Evolutionary conservation across 371 early-diverging fungal genomes (phyloP), one percentile per base, ranked within the genome.

Genomic region (Chytridium lagenaria): DNA sequence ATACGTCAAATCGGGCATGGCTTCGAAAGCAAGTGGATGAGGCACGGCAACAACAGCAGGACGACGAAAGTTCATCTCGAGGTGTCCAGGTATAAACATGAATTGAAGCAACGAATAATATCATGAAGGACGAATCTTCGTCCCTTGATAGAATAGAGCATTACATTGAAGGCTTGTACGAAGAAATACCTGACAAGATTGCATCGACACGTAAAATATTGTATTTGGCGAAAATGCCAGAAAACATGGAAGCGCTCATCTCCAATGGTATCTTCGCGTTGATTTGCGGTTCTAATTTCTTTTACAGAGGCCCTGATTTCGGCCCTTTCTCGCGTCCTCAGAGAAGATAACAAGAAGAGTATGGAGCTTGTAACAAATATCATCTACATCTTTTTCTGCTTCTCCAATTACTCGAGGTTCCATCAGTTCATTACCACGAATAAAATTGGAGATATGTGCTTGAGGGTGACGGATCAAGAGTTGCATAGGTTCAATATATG

Each of bases 391-490:
- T 87, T 86, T 71, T 85, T 77, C 71, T 80, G 78, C 68, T 84
- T 86, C 67, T 84, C 87, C 0, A 78, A 82, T 52, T 83, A 81
- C 74, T 73, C 83, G 19, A 69, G 76, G 34, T 86, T 78, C 67
- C 87, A 86, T 59, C 67, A 69, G 0, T 61, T 84, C 19, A 79
- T 87, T 50, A 85, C 85, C 0, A 30, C 37, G 1, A 80, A 86
- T 73, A 87, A 87, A 69, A 70, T 87, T 34, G 86, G 86, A 15
- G 87, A 87, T 66, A 81, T 84, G 84, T 86, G 86, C 72, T 49
- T 87, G 16, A 51, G 76, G 44, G 75, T 84, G 7, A 71, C 81
- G 1, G 85, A 87, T 37, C 79, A 79, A 68, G 87, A 87, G 66
- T 26, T 82, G 28, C 59, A 68, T 34, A 63, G 87, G 49, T 81